These are phyloP conservation scores for Tolypocladium ophioglossoides DNA, from an alignment of 2,329 filamentous ascomycete genomes.

Conservation along the genomic window DNA sequence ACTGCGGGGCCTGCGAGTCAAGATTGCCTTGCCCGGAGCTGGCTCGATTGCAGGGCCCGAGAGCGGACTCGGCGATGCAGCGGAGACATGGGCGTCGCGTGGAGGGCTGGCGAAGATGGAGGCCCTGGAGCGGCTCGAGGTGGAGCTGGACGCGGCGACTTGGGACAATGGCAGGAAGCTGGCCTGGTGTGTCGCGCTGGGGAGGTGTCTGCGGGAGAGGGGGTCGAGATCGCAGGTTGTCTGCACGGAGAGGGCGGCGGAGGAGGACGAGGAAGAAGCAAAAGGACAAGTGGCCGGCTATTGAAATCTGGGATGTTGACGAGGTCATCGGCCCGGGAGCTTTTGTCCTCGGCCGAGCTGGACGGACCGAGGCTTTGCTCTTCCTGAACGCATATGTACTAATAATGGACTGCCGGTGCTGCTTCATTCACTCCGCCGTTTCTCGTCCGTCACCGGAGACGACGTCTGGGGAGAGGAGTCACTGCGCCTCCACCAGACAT, in stretches of 20 bases:
- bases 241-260: conserved; percentile 13
- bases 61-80: conserved; percentile 1
- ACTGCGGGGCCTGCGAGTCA: conserved; percentile 28
- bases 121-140: conserved; percentile 25
- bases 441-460: too few species aligned
- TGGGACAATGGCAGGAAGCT: conserved; percentile 22
- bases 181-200: conserved; percentile 23
- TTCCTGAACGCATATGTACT: too few species aligned
- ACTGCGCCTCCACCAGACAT: too few species aligned
- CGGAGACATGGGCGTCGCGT: conserved; percentile 10
- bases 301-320: not conserved
- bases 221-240: conserved; percentile 9
- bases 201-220: conserved; percentile 13
- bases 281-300: not conserved
- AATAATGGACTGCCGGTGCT: too few species aligned
- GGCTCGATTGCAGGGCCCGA: not conserved
- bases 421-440: too few species aligned
- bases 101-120: conserved; percentile 20
- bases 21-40: conserved; percentile 15
- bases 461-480: too few species aligned
- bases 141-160: conserved; percentile 24
- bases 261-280: conserved; percentile 5
- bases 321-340: not conserved
- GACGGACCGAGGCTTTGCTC: too few species aligned
- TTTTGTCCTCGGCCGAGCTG: not conserved